Evolutionary conservation across 2,329 filamentous ascomycete species (phyloP).

Genomic region (Aureobasidium sp.): DNA sequence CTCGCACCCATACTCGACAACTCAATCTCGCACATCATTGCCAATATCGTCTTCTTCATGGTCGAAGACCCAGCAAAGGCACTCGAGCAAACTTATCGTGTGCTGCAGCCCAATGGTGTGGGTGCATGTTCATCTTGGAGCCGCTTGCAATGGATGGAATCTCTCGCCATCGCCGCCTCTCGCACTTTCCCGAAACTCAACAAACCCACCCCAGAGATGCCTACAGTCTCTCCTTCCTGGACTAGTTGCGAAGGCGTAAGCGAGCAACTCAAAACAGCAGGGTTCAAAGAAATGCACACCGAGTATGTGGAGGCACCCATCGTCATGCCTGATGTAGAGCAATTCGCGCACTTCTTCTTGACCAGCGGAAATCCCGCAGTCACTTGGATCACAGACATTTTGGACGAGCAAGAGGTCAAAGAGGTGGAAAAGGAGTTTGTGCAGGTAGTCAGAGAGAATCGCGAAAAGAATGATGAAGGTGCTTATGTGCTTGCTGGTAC

Average conservation of each 20-base stretch:
- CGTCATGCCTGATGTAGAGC: neutral
- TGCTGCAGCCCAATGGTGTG: slow-evolving; percentile 22
- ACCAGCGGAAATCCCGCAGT: neutral
- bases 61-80: slow-evolving; percentile 21
- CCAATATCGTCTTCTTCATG: slow-evolving; percentile 28
- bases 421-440: neutral
- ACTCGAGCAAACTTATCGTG: slow-evolving; percentile 20
- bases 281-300: slow-evolving; percentile 22
- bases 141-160: slow-evolving; percentile 22
- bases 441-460: neutral
- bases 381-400: neutral
- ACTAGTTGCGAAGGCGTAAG: slow-evolving; percentile 16
- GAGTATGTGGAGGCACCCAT: slow-evolving; percentile 16
- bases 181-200: slow-evolving; percentile 17
- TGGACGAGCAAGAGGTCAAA: neutral
- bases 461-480: neutral
- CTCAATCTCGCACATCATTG: slow-evolving; percentile 24
- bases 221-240: slow-evolving; percentile 23
- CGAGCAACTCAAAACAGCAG: slow-evolving; percentile 22
- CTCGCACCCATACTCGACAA: slow-evolving; percentile 19
- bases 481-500: neutral
- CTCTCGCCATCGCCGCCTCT: slow-evolving; percentile 19
- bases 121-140: slow-evolving; percentile 24
- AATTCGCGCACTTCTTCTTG: neutral
- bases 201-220: slow-evolving; percentile 10